Base-by-base conservation (phyloP, 2,329 filamentous ascomycete species). In the Achaetomium macrosporum region DNA sequence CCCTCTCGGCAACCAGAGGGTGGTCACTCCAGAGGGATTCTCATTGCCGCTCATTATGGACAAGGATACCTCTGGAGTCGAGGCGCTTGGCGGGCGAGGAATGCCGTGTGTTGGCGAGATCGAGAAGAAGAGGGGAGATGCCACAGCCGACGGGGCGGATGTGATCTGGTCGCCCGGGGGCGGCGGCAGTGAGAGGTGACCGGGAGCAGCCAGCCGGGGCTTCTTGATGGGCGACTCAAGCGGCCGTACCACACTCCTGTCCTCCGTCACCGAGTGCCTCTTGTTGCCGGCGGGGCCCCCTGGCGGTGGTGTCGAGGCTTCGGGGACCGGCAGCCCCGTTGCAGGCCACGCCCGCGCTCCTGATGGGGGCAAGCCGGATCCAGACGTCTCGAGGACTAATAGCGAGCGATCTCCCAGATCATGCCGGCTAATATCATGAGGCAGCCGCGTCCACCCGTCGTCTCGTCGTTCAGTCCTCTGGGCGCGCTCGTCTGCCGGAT, bases 71-170 rank as follows among this genome's bases (percentile, higher is more conserved):
- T 78, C 76, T 13, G 71, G 64, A 19, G 70, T 65, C 19, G 67
- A 61, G 58, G 69, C 68, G 50, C 65, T 71, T 8, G 68, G 64
- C 13, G 72, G 71, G 33, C 74, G 69, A 51, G 61, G 63, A 19
- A 63, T 55, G 57, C 69, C 65, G 29, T 65, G 66, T 12, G 67
- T 66, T 15, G 70, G 60, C 35, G 69, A 72, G 53, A 73, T 70
- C 10, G 77, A 78, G 61, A 78, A 79, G 66, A 79, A 79, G 25
- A 79, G 68, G 6, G 77, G 76, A 8, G 77, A 79, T 10, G 70
- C 68, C n/a, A 73, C 65, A 31, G 68, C 68, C 42, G 57, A 47
- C 29, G 45, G 39, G 20, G 33, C 41, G 20, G 56, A 19, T 2
- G 17, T n/a, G 13, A 53, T 56, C 17, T 62, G 60, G 54, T 64